A percentile compares a stretch with the other conserved stretches of the same genome.
These are phyloP conservation scores for Gracilaria gracilis DNA, from an alignment of 23 red algal species.

Conservation along the genomic window DNA sequence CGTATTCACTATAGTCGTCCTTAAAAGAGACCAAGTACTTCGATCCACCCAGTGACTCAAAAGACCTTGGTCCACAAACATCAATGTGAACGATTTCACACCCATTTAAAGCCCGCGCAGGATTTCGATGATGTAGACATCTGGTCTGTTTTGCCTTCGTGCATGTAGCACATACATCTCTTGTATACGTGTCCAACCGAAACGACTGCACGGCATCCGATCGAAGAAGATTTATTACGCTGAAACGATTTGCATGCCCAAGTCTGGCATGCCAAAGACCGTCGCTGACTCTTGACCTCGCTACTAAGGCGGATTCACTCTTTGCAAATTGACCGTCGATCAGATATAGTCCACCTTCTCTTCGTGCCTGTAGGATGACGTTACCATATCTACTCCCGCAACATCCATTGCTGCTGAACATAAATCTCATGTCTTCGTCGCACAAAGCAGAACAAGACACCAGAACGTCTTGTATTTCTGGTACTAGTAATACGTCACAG, in stretches of 20 bases:
- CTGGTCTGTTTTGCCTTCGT: slow-evolving; percentile 12
- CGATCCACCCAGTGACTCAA: slow-evolving; percentile 11
- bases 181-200: no score
- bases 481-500: not conserved
- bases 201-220: not conserved
- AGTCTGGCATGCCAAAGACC: not conserved
- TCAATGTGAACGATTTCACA: slow-evolving; percentile 13
- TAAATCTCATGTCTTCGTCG: not conserved
- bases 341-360: not conserved
- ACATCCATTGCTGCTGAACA: not conserved
- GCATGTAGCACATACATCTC: not conserved
- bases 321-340: not conserved
- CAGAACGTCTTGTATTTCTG: slow-evolving; percentile 5
- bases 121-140: not conserved
- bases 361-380: not conserved
- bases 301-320: not conserved
- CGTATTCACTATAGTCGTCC: not conserved
- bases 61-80: slow-evolving; percentile 33
- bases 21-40: slow-evolving; percentile 2
- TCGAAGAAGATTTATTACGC: not conserved
- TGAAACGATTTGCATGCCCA: not conserved
- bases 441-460: slow-evolving; percentile 37
- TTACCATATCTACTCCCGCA: not conserved
- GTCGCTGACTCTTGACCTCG: not conserved
- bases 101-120: not conserved